phyloP scores from a whole-genome alignment of 129 eudicot genomes.

The Lonicera japonica region DNA sequence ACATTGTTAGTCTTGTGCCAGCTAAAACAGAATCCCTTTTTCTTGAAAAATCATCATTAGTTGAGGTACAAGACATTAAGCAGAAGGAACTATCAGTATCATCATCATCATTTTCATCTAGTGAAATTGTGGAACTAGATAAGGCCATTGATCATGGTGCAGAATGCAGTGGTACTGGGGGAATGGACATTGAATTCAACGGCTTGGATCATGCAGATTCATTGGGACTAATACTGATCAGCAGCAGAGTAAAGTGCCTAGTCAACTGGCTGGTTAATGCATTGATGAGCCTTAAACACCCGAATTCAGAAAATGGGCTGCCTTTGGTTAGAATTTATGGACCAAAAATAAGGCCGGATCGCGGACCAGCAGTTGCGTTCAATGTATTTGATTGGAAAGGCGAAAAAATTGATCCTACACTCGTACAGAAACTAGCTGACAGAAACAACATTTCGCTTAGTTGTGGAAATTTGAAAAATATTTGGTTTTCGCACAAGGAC shows the following conservation, averaged over 20 bases:
- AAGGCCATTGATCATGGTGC: not conserved
- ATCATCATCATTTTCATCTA: not conserved
- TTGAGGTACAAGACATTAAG: not conserved
- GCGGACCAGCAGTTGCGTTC: slow-evolving; percentile 45
- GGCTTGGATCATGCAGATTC: slow-evolving; percentile 46
- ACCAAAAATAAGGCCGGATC: slow-evolving; percentile 23
- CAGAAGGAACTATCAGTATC: slow-evolving; percentile 6
- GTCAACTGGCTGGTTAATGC: slow-evolving; percentile 49
- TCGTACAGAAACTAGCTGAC: slow-evolving; percentile 46
- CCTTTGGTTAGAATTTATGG: slow-evolving; percentile 36
- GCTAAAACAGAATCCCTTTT: not conserved
- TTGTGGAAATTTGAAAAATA: slow-evolving; percentile 23
- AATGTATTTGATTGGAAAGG: slow-evolving; percentile 55
- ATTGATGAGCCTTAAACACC: slow-evolving; percentile 31
- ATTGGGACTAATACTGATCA: slow-evolving; percentile 36
- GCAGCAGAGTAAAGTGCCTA: slow-evolving; percentile 31
- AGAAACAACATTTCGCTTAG: slow-evolving; percentile 30
- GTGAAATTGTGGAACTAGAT: slow-evolving; percentile 10
- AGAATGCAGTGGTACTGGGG: not conserved
- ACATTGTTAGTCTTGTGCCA: slow-evolving; percentile 29
- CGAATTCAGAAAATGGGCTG: slow-evolving; percentile 26
- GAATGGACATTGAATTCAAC: slow-evolving; percentile 15
- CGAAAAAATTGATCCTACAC: slow-evolving; percentile 33
- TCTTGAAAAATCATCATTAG: slow-evolving; percentile 1
- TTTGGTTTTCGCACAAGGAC: slow-evolving; percentile 21